Base-by-base conservation (phyloP, 805 yeast species). In the Ogataea wickerhamii region DNA sequence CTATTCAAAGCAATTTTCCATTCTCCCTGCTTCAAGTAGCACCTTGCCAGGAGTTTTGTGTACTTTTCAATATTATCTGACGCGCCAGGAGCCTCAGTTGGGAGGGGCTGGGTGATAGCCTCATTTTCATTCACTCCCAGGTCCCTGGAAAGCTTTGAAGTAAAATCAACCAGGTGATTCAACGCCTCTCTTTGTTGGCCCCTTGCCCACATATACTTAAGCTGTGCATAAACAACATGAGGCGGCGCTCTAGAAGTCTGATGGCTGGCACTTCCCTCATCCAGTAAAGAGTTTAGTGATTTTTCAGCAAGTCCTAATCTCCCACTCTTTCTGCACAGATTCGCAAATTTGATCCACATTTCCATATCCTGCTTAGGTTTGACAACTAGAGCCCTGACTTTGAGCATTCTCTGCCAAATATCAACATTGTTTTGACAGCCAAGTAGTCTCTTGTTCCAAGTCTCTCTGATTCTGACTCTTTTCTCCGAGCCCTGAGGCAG, bases 361-460 rank as follows among this genome's bases (percentile, higher is more conserved):
- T 86, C 93, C 93, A 89, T 84, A 57, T 93, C 97, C 53, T 93
- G 95, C 49, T 89, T 87, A 2, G 98, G 99, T 47, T 83, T 82
- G 31, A 93, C 85, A 11, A 93, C 98, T 32, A 93, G 70, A 0
- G 97, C 91, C 40, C 98, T 73, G 2, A 91, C 96, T 58, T 89
- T 86, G 43, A 93, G 71, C 78, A 93, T 82, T 55, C 97, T 72
- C 60, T 91, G 97, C 98, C 99, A 93, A n/a, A 89, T 88, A 64
- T 93, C 99, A 36, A 93, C 98, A 64, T 93, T 93, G 51, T 93
- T 74, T 64, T 93, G 98, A 56, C 97, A 88, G 2, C 98, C 98
- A 43, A 87, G 66, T 35, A 93, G 67, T 52, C 99, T 75, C 36
- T 86, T 85, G 55, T 86, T 87, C 98, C 98, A 94, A 0, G 98